Percentiles rank a stretch among this genome's conserved stretches.
Evolutionary conservation across 306 rosid species (phyloP).

Genomic region (Castanospermum australe): DNA sequence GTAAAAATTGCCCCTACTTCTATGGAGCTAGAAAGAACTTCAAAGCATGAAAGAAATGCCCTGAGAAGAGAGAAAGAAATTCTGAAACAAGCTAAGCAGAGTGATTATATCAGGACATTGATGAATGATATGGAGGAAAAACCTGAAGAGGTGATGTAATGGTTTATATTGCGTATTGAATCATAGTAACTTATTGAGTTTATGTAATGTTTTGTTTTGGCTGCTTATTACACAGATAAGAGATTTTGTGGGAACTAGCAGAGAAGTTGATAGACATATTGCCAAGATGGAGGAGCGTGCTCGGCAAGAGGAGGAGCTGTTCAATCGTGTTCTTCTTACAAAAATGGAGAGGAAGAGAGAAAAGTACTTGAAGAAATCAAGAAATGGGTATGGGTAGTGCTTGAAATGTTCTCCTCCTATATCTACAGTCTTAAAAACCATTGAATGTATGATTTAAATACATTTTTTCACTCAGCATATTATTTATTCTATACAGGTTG

Average conservation of each 20-base stretch:
- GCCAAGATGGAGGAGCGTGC: conserved; percentile 71
- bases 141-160: conserved; percentile 80
- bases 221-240: conserved; percentile 47
- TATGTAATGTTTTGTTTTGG: conserved; percentile 19
- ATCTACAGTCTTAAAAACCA: not conserved
- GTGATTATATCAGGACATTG: conserved; percentile 58
- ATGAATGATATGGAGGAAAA: conserved; percentile 71
- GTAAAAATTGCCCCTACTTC: conserved; percentile 68
- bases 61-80: conserved; percentile 66
- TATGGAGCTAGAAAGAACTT: conserved; percentile 63
- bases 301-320: conserved; percentile 75
- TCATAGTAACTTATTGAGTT: conserved; percentile 11
- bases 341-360: conserved; percentile 74
- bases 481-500: conserved; percentile 53
- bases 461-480: not conserved
- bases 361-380: conserved; percentile 70
- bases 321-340: conserved; percentile 74
- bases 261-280: conserved; percentile 56
- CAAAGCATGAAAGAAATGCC: conserved; percentile 67
- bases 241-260: conserved; percentile 68
- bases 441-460: not conserved
- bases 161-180: conserved; percentile 7
- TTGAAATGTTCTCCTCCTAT: not conserved
- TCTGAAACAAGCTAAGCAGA: conserved; percentile 56
- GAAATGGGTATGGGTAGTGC: conserved; percentile 64